Percentiles rank a stretch among this genome's conserved stretches.
Evolutionary conservation across 768 basidiomycete genomes (phyloP).

Genomic region (Boletus rubescentipes): DNA sequence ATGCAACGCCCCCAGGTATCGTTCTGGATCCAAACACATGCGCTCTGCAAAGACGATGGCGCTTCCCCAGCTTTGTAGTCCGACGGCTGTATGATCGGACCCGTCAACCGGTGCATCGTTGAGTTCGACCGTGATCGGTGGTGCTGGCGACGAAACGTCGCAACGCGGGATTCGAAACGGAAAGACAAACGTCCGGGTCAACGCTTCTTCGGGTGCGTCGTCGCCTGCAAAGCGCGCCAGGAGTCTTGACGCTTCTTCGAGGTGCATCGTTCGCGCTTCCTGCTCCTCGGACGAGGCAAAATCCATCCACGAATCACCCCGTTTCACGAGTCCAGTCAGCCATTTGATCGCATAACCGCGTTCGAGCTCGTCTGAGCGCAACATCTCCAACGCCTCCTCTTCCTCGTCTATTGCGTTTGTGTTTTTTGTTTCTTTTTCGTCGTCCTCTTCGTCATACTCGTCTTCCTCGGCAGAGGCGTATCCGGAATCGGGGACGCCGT

Average conservation of each 20-base stretch:
- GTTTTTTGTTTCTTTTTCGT: constrained; percentile 16
- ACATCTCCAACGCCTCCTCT: constrained; percentile 38
- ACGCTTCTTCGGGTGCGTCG: constrained; percentile 39
- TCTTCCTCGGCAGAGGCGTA: constrained; percentile 75
- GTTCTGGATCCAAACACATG: constrained; percentile 49
- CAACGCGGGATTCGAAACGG: constrained; percentile 19
- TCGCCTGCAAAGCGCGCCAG: constrained; percentile 50
- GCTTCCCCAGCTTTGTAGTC: constrained; percentile 84
- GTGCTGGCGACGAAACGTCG: not conserved
- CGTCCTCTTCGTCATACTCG: constrained; percentile 38
- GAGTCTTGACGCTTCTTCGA: constrained; percentile 60
- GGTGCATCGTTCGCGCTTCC: constrained; percentile 39
- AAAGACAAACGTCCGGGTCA: constrained; percentile 59
- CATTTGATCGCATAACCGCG: constrained; percentile 68
- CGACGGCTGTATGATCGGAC: constrained; percentile 75
- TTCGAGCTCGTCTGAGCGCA: constrained; percentile 66
- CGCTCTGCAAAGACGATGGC: constrained; percentile 68
- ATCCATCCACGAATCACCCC: constrained; percentile 48
- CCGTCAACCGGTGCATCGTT: constrained; percentile 66
- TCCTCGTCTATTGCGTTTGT: constrained; percentile 5
- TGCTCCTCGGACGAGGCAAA: constrained; percentile 35
- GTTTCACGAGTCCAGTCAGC: constrained; percentile 68
- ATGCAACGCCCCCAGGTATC: constrained; percentile 35
- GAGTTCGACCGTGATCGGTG: constrained; percentile 49
- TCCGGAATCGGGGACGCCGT: constrained; percentile 65